A percentile compares a stretch with the other conserved stretches of the same genome.
Evolutionary conservation across 345 rosid species (phyloP).

Genomic region (Lumnitzera racemosa): DNA sequence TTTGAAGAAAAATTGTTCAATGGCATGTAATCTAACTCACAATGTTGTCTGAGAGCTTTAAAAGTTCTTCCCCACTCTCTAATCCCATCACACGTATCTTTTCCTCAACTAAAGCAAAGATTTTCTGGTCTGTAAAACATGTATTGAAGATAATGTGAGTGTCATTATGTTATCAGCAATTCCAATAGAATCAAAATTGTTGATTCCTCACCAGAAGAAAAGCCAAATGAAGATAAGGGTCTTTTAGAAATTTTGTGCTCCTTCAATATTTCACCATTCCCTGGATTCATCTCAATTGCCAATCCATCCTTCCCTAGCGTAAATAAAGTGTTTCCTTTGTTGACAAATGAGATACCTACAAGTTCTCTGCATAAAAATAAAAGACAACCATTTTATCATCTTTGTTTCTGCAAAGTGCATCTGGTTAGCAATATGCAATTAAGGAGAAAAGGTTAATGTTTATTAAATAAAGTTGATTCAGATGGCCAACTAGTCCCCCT

Average conservation of each 20-base stretch:
- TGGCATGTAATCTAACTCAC: slow-evolving; percentile 16
- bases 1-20: not conserved
- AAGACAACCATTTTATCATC: not conserved
- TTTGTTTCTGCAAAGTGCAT: not conserved
- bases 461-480: too few species aligned
- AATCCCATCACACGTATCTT: slow-evolving; percentile 17
- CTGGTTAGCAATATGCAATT: too few species aligned
- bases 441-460: too few species aligned
- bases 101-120: slow-evolving; percentile 20
- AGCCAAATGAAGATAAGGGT: slow-evolving; percentile 25
- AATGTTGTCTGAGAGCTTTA: slow-evolving; percentile 23
- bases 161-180: not conserved
- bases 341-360: slow-evolving; percentile 28
- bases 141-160: slow-evolving; percentile 1
- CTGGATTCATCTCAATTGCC: slow-evolving; percentile 25
- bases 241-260: slow-evolving; percentile 27
- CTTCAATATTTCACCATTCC: slow-evolving; percentile 25
- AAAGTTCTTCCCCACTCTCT: slow-evolving; percentile 35
- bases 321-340: slow-evolving; percentile 23
- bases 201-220: slow-evolving; percentile 27
- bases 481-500: too few species aligned
- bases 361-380: slow-evolving; percentile 26
- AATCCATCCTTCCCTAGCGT: slow-evolving; percentile 26
- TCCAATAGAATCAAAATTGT: not conserved
- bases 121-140: slow-evolving; percentile 24